These are phyloP conservation scores for Diplotaxis tenuifolia DNA, from an alignment of 345 rosid species.

Conservation along the genomic window DNA sequence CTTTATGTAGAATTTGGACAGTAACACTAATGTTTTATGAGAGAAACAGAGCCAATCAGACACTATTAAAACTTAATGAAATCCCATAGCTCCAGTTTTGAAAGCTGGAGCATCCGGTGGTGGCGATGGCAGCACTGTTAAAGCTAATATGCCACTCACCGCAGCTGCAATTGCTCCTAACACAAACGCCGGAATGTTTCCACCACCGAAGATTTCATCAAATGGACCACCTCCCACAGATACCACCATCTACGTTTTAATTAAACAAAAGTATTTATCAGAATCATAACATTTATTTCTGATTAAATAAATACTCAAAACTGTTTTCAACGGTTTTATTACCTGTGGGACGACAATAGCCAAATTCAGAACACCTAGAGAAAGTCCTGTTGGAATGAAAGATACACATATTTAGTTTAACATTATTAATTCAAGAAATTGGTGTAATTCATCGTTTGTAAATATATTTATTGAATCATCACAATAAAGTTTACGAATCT, in stretches of 20 bases:
- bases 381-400: slow-evolving; percentile 27
- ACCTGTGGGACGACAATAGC: slow-evolving; percentile 43
- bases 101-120: slow-evolving; percentile 45
- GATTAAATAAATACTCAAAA: neutral
- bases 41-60: slow-evolving; percentile 15
- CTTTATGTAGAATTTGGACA: slow-evolving; percentile 30
- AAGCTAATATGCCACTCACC: slow-evolving; percentile 55
- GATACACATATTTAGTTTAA: neutral
- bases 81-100: slow-evolving; percentile 37
- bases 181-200: slow-evolving; percentile 76
- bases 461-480: no score
- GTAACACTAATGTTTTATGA: slow-evolving; percentile 30
- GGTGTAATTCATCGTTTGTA: neutral
- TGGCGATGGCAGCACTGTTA: slow-evolving; percentile 70
- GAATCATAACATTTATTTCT: neutral
- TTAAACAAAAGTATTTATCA: neutral
- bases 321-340: neutral
- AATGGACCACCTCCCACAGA: slow-evolving; percentile 68
- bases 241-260: slow-evolving; percentile 57
- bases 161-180: slow-evolving; percentile 68
- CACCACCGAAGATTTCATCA: slow-evolving; percentile 79
- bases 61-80: slow-evolving; percentile 36
- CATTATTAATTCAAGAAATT: neutral
- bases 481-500: no score
- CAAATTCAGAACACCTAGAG: slow-evolving; percentile 36